These are phyloP conservation scores for Chloranthus sessilifolius DNA, from an alignment of 164 flowering plant genomes.

Conservation along the genomic window DNA sequence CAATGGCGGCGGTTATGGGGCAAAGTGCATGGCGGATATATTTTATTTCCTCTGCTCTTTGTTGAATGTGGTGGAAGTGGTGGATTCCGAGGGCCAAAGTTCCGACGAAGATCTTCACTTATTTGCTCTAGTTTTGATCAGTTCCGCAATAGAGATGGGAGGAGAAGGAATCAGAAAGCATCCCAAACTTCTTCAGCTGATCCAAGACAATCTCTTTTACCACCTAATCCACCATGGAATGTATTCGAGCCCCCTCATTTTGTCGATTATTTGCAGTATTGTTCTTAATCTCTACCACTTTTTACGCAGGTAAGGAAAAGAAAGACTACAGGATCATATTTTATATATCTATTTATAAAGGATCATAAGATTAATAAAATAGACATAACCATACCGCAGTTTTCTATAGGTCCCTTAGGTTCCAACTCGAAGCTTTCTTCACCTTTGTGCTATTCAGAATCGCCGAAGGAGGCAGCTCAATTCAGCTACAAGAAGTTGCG, in stretches of 20 bases:
- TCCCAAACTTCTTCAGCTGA: slow-evolving; percentile 62
- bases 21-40: slow-evolving; percentile 54
- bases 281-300: slow-evolving; percentile 70
- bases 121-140: slow-evolving; percentile 72
- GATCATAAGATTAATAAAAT: too few species aligned
- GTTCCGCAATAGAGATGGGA: slow-evolving; percentile 68
- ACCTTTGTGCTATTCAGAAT: slow-evolving; percentile 51
- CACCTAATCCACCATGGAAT: slow-evolving; percentile 73
- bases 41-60: slow-evolving; percentile 80
- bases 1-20: slow-evolving; percentile 45
- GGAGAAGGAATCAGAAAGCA: slow-evolving; percentile 72
- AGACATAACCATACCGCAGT: neutral
- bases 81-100: slow-evolving; percentile 62
- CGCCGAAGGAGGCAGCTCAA: slow-evolving; percentile 24
- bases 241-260: slow-evolving; percentile 49
- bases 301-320: slow-evolving; percentile 75
- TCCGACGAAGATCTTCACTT: slow-evolving; percentile 80
- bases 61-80: slow-evolving; percentile 54
- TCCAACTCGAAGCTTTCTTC: slow-evolving; percentile 90
- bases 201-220: slow-evolving; percentile 75
- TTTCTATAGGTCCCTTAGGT: slow-evolving; percentile 66
- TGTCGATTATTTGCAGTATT: slow-evolving; percentile 84
- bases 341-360: too few species aligned
- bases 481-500: slow-evolving; percentile 74
- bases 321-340: too few species aligned